Conservation (phyloP, 1,139 yeast genomes). For the Candida sp. region DNA sequence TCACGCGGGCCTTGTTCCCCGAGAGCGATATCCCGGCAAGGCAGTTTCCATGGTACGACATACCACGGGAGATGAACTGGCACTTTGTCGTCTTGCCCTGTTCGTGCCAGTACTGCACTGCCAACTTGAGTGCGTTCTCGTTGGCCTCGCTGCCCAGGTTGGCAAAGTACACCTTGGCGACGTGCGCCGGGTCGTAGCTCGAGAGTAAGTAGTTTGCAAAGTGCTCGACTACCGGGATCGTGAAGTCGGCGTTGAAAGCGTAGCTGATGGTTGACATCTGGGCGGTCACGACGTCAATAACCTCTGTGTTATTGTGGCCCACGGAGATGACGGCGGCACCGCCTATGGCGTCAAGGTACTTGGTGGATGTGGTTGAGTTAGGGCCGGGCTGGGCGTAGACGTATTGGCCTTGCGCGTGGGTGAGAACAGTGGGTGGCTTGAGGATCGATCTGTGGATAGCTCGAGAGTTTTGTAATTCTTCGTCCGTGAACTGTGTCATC, state of each 20-base stretch:
- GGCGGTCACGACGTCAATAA: constrained; percentile 19
- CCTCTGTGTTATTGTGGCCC: constrained; percentile 35
- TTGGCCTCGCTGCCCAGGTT: constrained; percentile 21
- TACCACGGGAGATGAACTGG: constrained; percentile 19
- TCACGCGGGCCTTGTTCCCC: constrained; percentile 16
- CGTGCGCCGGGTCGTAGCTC: constrained; percentile 1
- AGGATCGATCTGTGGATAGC: background rate
- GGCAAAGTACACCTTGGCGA: constrained; percentile 15
- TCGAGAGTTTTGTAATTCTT: background rate
- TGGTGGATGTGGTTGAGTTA: background rate
- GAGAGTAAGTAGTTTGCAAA: constrained; percentile 14
- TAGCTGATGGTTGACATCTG: constrained; percentile 19
- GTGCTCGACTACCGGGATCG: constrained; percentile 13
- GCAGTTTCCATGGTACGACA: constrained; percentile 25
- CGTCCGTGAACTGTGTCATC: background rate
- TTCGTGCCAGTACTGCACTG: constrained; percentile 21
- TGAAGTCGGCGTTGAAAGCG: constrained; percentile 12
- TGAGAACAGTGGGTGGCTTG: background rate
- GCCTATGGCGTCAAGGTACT: background rate
- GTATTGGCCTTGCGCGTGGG: background rate
- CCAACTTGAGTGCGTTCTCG: constrained; percentile 23
- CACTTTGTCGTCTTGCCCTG: constrained; percentile 18
- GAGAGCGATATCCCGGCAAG: constrained; percentile 20
- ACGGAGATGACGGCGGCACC: constrained; percentile 23
- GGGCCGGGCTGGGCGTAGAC: background rate